Evolutionary conservation across 2,329 filamentous ascomycete species (phyloP).

Genomic region (Lachnellula suecica): DNA sequence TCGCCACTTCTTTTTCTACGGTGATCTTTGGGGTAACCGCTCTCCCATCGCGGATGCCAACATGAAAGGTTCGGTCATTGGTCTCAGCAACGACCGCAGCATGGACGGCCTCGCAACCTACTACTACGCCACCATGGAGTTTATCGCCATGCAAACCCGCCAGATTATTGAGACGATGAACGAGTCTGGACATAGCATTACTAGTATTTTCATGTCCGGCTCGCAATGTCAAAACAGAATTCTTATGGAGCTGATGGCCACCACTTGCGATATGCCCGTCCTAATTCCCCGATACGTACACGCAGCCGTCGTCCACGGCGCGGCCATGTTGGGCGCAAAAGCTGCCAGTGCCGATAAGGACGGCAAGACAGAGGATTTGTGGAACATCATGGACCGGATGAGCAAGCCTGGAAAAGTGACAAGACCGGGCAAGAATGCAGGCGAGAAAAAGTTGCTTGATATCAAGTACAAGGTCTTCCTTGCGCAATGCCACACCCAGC

Average conservation of each 20-base stretch:
- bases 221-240: conserved; percentile 96
- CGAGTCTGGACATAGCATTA: conserved; percentile 79
- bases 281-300: conserved; percentile 92
- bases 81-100: conserved; percentile 82
- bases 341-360: conserved; percentile 80
- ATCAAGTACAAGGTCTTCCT: conserved; percentile 96
- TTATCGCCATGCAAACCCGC: conserved; percentile 93
- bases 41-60: conserved; percentile 88
- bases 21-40: conserved; percentile 94
- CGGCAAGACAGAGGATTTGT: conserved; percentile 81
- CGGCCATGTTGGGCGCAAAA: conserved; percentile 96
- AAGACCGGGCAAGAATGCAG: conserved; percentile 67
- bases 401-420: conserved; percentile 89
- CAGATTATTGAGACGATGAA: conserved; percentile 98
- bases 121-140: conserved; percentile 97
- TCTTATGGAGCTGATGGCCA: conserved; percentile 87
- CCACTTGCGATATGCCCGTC: conserved; percentile 88
- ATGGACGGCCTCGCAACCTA: conserved; percentile 84
- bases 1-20: conserved; percentile 97
- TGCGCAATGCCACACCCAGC: conserved; percentile 85
- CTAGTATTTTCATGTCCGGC: conserved; percentile 97
- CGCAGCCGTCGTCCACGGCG: conserved; percentile 95
- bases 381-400: conserved; percentile 97
- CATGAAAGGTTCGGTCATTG: conserved; percentile 90
- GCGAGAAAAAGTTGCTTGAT: conserved; percentile 76